These are phyloP conservation scores for Suillus luteus DNA, from an alignment of 768 basidiomycete species.

Conservation along the genomic window DNA sequence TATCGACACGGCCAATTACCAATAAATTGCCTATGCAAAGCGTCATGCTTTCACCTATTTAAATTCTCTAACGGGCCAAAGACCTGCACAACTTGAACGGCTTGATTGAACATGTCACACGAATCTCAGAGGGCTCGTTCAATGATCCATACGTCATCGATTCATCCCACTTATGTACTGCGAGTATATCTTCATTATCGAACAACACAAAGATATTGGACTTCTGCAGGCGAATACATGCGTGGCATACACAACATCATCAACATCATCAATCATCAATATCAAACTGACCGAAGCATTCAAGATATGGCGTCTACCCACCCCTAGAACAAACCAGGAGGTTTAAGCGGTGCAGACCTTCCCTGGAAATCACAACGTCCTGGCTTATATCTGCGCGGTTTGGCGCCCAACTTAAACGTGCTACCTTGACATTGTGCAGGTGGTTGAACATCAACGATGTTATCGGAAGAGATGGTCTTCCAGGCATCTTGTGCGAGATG, in stretches of 20 bases:
- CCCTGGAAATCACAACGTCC: not conserved
- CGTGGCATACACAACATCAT: not conserved
- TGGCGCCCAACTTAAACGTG: not conserved
- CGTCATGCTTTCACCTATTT: not conserved
- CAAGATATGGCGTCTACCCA: not conserved
- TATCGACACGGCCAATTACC: no score
- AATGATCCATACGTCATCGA: not conserved
- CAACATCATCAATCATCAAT: not conserved
- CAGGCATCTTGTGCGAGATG: not conserved
- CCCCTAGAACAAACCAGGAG: not conserved
- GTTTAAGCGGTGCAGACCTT: not conserved
- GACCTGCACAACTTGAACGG: not conserved
- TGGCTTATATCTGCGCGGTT: not conserved
- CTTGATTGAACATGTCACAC: not conserved
- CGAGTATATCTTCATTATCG: no score
- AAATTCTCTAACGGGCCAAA: not conserved
- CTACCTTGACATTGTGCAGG: not conserved
- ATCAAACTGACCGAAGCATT: not conserved
- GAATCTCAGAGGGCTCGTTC: not conserved
- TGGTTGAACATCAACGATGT: not conserved
- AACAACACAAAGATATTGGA: not conserved
- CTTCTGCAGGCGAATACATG: not conserved
- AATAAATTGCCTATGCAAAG: not conserved
- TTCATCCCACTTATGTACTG: not conserved
- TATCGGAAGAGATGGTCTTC: not conserved